These are phyloP conservation scores for Anisogramma anomala DNA, from an alignment of 2,329 filamentous ascomycete genomes.

Conservation along the genomic window DNA sequence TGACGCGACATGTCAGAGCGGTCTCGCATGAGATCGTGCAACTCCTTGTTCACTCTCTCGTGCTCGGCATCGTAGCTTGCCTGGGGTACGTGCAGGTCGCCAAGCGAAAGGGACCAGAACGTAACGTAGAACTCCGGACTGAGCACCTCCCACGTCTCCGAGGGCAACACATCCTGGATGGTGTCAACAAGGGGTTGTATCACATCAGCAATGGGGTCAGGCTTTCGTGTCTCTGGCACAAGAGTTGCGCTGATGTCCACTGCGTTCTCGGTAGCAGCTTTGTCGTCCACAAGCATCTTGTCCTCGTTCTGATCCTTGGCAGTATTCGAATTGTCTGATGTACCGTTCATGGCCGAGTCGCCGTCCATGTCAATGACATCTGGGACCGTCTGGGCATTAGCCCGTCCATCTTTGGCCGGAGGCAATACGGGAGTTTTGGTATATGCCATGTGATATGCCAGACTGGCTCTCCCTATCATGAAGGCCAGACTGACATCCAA, in stretches of 20 bases:
- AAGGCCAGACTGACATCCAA: conserved; percentile 75
- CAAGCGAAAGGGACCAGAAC: conserved; percentile 83
- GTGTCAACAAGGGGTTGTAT: conserved; percentile 63
- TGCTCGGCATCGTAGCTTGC: conserved; percentile 70
- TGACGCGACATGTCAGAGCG: conserved; percentile 60
- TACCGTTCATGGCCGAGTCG: conserved; percentile 36
- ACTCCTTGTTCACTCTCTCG: conserved; percentile 53
- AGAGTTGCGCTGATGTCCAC: conserved; percentile 19
- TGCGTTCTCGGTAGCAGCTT: conserved; percentile 17
- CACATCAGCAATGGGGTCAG: conserved; percentile 51
- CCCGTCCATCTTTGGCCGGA: conserved; percentile 22
- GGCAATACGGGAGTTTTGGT: conserved; percentile 8
- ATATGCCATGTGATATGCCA: conserved; percentile 49
- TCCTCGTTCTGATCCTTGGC: conserved; percentile 20
- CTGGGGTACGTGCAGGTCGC: conserved; percentile 67
- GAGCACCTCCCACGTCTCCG: conserved; percentile 56
- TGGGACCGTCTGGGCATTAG: conserved; percentile 17
- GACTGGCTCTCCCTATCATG: conserved; percentile 64
- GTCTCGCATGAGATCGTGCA: conserved; percentile 56
- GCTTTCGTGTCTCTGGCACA: conserved; percentile 23
- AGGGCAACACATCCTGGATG: conserved; percentile 49
- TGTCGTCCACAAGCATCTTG: conserved; percentile 22
- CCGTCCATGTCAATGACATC: conserved; percentile 39
- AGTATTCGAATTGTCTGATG: conserved; percentile 1
- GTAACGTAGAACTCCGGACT: conserved; percentile 74